These are phyloP conservation scores for Amanita muscaria DNA, from an alignment of 768 basidiomycete genomes.

Conservation along the genomic window DNA sequence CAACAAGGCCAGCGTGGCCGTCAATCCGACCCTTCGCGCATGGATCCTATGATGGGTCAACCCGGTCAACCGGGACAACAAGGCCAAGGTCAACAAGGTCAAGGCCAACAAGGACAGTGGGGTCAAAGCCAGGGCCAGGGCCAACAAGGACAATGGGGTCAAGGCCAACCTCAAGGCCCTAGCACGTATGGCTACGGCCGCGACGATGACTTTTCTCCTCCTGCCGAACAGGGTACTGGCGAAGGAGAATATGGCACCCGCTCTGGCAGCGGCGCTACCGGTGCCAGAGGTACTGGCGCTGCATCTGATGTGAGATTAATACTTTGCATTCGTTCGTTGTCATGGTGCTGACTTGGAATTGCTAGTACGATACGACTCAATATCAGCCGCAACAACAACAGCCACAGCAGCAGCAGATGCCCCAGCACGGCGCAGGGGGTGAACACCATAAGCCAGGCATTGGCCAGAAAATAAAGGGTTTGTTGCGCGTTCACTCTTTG, in stretches of 20 bases:
- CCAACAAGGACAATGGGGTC: not conserved
- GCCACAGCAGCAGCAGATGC: not conserved
- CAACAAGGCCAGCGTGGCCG: not conserved
- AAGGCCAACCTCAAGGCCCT: not conserved
- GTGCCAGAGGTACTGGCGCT: not conserved
- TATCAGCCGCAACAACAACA: not conserved
- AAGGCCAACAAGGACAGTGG: not conserved
- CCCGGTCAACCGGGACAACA: not conserved
- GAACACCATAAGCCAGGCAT: not conserved
- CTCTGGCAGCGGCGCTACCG: not conserved
- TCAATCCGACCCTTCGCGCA: not conserved
- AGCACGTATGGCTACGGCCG: no score
- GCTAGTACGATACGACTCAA: not conserved
- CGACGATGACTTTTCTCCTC: no score
- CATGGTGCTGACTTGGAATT: not conserved
- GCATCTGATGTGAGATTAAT: no score
- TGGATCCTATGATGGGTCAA: not conserved
- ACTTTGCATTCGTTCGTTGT: not conserved
- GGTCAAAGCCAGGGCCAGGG: not conserved
- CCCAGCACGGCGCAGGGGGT: not conserved
- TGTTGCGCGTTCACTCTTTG: not conserved
- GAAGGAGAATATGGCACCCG: not conserved
- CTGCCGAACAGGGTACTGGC: no score
- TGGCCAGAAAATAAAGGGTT: constrained; percentile 2
- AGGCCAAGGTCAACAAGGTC: not conserved